Percentiles rank a stretch among this genome's conserved stretches.
Evolutionary conservation across 2,329 filamentous ascomycete genomes (phyloP).

Genomic region (Colletotrichum coccodes): DNA sequence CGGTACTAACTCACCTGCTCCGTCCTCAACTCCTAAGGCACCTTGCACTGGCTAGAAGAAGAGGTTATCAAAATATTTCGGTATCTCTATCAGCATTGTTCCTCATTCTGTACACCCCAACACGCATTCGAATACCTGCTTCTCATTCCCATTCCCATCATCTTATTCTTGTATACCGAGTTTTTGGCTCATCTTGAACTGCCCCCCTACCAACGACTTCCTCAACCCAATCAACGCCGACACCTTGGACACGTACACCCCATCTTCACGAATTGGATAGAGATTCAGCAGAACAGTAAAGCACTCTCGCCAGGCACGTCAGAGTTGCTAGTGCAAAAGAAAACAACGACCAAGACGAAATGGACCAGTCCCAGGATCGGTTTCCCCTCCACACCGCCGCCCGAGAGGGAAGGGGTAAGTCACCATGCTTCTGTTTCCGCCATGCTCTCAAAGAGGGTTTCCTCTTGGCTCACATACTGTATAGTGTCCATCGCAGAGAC

Average conservation of each 20-base stretch:
- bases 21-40: too few relatives aligned
- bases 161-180: not conserved
- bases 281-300: not conserved
- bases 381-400: slow-evolving; percentile 90
- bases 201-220: not conserved
- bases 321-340: too few relatives aligned
- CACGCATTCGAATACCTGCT: too few relatives aligned
- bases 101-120: too few relatives aligned
- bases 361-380: slow-evolving; percentile 60
- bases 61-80: too few relatives aligned
- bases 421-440: not conserved
- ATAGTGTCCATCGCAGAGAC: slow-evolving; percentile 78
- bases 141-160: not conserved
- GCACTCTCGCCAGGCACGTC: not conserved
- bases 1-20: too few relatives aligned
- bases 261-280: not conserved
- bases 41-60: too few relatives aligned
- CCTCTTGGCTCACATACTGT: not conserved
- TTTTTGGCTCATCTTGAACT: not conserved
- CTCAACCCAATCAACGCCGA: not conserved
- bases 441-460: not conserved
- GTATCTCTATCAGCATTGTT: too few relatives aligned
- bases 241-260: not conserved
- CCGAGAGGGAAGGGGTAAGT: slow-evolving; percentile 83
- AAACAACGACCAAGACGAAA: not conserved